Evolutionary conservation across 257 asterid genomes (phyloP).

Genomic region (Nicotiana tomentosiformis): DNA sequence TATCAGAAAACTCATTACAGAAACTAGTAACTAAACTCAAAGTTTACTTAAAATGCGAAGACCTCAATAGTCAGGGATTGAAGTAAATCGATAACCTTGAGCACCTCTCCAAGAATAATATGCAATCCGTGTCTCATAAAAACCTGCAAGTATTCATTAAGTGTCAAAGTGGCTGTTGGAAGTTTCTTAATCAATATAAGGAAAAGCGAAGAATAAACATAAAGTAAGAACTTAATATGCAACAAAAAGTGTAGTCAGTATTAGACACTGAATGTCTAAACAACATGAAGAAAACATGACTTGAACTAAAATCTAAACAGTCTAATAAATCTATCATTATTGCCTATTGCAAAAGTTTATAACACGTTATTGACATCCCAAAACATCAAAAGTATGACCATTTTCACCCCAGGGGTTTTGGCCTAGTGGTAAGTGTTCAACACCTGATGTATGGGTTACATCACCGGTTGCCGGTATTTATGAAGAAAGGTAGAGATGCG

Average conservation of each 20-base stretch:
- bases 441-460: too few species aligned
- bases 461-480: too few species aligned
- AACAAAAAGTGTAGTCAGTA: not conserved
- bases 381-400: not conserved
- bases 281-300: not conserved
- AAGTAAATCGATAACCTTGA: constrained; percentile 48
- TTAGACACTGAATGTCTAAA: not conserved
- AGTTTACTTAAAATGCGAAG: not conserved
- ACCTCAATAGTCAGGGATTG: constrained; percentile 75
- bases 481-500: too few species aligned
- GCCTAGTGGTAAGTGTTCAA: too few species aligned
- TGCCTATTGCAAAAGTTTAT: not conserved
- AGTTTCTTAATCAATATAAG: not conserved
- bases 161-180: not conserved
- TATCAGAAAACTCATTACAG: not conserved
- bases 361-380: not conserved
- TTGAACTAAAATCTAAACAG: not conserved
- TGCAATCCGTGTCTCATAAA: constrained; percentile 78
- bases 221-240: not conserved
- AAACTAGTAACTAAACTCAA: not conserved
- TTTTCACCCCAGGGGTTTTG: too few species aligned
- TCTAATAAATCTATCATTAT: not conserved
- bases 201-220: not conserved
- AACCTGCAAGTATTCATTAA: constrained; percentile 38
- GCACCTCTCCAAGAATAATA: constrained; percentile 74